phyloP scores from a whole-genome alignment of 768 basidiomycete species.

The Amanita brunnescens region DNA sequence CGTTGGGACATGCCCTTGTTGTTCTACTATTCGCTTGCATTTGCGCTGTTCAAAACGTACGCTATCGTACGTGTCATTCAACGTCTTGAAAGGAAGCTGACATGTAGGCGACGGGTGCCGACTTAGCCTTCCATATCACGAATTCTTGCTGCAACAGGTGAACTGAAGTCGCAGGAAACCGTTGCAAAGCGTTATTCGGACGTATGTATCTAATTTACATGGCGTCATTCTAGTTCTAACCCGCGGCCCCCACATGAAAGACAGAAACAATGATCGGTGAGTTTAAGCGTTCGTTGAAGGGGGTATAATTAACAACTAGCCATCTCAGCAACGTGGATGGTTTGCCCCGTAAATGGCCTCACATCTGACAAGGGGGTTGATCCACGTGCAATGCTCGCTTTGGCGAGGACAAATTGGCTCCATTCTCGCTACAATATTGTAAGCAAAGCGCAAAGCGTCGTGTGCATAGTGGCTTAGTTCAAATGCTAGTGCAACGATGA shows the following conservation, averaged over 20 bases:
- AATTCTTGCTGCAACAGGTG: conserved; percentile 30
- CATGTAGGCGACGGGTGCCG: not conserved
- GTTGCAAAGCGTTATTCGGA: conserved; percentile 39
- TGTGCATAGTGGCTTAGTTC: no score
- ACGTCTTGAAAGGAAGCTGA: not conserved
- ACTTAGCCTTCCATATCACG: conserved; percentile 38
- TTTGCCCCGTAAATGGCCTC: conserved; percentile 5
- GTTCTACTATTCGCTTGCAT: conserved; percentile 29
- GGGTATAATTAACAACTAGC: not conserved
- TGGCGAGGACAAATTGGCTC: conserved; percentile 31
- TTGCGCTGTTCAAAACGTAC: conserved; percentile 49
- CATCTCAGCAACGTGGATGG: not conserved
- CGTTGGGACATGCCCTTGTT: conserved; percentile 39
- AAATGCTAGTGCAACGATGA: conserved; percentile 28
- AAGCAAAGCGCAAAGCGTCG: conserved; percentile 5
- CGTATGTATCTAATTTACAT: conserved; percentile 22
- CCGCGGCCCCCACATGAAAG: not conserved
- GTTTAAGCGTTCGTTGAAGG: no score
- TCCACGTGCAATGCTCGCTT: conserved; percentile 26
- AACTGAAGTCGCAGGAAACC: conserved; percentile 26
- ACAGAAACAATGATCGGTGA: no score
- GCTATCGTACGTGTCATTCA: conserved; percentile 23
- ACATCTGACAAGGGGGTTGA: conserved; percentile 14
- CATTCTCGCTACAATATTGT: conserved; percentile 32
- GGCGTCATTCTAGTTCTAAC: not conserved